Evolutionary conservation across 208 protist species (phyloP).

Genomic region (Wallacemonas collosoma): DNA sequence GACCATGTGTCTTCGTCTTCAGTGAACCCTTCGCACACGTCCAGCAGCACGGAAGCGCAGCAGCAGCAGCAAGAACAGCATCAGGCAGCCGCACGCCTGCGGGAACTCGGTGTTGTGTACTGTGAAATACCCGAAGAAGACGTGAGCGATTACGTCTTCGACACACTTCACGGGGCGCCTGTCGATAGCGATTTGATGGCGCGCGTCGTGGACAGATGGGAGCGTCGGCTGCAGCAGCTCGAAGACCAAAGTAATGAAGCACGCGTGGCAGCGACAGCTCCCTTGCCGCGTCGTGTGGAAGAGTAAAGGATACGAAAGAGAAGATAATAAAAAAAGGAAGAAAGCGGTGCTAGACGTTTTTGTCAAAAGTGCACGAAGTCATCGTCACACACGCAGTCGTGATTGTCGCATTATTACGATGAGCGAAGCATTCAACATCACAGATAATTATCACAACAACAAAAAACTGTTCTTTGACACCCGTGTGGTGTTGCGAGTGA

Average conservation of each 20-base stretch:
- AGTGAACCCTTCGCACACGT: no score
- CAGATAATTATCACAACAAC: no score
- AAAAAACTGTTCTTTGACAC: no score
- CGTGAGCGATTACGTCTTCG: constrained; percentile 65
- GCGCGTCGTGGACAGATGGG: constrained; percentile 59
- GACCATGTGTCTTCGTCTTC: neutral
- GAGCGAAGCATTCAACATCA: no score
- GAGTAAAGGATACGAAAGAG: neutral
- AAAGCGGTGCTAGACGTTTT: no score
- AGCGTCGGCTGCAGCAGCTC: constrained; percentile 25
- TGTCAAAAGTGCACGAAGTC: no score
- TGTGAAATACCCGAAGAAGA: constrained; percentile 62
- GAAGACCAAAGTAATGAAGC: neutral
- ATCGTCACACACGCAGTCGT: no score
- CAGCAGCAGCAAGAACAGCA: constrained; percentile 8
- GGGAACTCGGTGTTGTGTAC: constrained; percentile 55
- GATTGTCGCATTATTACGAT: no score
- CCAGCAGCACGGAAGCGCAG: neutral
- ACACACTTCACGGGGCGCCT: constrained; percentile 45
- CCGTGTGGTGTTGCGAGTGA: no score
- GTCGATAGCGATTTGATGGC: constrained; percentile 46
- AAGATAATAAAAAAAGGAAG: neutral
- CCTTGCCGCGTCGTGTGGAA: neutral
- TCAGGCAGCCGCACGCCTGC: constrained; percentile 26
- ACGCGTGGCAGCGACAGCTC: neutral